Conservation (phyloP, 2,329 filamentous ascomycete genomes). For the Penicillium sp. region DNA sequence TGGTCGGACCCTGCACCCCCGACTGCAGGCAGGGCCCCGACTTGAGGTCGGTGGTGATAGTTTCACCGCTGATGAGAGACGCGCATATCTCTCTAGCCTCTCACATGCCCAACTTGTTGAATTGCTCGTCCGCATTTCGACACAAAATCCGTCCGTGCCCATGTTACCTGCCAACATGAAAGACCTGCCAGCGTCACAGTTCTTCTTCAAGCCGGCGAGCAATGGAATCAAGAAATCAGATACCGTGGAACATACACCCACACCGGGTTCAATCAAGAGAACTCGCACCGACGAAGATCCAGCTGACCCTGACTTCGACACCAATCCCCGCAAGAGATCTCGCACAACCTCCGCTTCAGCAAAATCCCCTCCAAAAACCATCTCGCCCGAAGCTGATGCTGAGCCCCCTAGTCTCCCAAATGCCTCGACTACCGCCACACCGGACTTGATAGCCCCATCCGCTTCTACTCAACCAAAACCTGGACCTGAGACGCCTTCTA, state of each 20-base stretch:
- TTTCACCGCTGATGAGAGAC: slow-evolving; percentile 57
- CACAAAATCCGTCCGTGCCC: slow-evolving; percentile 68
- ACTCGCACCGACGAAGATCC: slow-evolving; percentile 20
- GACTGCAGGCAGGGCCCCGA: slow-evolving; percentile 23
- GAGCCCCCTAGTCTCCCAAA: background rate
- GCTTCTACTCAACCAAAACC: background rate
- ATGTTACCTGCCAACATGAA: slow-evolving; percentile 61
- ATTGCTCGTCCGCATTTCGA: slow-evolving; percentile 67
- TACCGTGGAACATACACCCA: background rate
- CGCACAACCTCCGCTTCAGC: slow-evolving; percentile 12
- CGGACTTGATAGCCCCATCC: background rate
- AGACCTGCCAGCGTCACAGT: slow-evolving; percentile 33
- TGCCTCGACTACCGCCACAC: too few relatives aligned
- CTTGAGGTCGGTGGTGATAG: slow-evolving; percentile 38
- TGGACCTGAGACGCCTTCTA: background rate
- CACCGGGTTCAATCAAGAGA: slow-evolving; percentile 13
- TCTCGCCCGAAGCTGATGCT: background rate
- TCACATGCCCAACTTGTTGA: slow-evolving; percentile 67
- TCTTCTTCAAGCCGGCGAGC: slow-evolving; percentile 23
- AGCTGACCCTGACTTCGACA: background rate
- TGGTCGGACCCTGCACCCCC: slow-evolving; percentile 20
- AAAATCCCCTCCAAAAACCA: background rate
- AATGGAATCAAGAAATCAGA: slow-evolving; percentile 4
- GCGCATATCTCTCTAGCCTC: slow-evolving; percentile 67
- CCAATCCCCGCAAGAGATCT: slow-evolving; percentile 4